phyloP scores from a whole-genome alignment of 805 yeast genomes.

The Wickerhamiella kurtzmanii region DNA sequence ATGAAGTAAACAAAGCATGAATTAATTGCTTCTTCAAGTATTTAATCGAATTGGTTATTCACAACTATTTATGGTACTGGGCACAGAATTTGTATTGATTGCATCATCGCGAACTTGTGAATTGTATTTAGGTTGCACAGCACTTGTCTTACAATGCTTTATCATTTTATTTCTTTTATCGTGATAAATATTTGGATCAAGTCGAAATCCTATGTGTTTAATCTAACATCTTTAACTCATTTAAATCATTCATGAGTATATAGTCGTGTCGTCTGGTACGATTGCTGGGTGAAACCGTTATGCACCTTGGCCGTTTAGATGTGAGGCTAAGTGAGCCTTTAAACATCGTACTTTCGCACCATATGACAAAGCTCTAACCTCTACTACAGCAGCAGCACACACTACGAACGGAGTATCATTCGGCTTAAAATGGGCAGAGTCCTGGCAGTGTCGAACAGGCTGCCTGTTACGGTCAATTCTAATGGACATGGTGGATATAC shows the following conservation, averaged over 20 bases:
- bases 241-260: too few species aligned
- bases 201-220: too few species aligned
- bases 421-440: constrained; percentile 33
- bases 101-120: neutral
- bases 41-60: too few species aligned
- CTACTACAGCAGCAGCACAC: neutral
- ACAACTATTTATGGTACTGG: too few species aligned
- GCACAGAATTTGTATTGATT: too few species aligned
- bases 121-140: neutral
- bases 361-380: neutral
- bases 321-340: neutral
- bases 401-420: neutral
- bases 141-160: too few species aligned
- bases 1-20: too few species aligned
- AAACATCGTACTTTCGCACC: neutral
- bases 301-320: neutral
- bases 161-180: too few species aligned
- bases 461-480: constrained; percentile 73
- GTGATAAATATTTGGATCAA: too few species aligned
- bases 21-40: too few species aligned
- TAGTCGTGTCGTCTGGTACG: neutral
- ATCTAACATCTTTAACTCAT: too few species aligned
- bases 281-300: neutral
- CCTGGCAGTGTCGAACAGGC: constrained; percentile 82
- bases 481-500: constrained; percentile 45